These are phyloP conservation scores for Beauveria caledonica DNA, from an alignment of 2,329 filamentous ascomycete genomes.

Conservation along the genomic window DNA sequence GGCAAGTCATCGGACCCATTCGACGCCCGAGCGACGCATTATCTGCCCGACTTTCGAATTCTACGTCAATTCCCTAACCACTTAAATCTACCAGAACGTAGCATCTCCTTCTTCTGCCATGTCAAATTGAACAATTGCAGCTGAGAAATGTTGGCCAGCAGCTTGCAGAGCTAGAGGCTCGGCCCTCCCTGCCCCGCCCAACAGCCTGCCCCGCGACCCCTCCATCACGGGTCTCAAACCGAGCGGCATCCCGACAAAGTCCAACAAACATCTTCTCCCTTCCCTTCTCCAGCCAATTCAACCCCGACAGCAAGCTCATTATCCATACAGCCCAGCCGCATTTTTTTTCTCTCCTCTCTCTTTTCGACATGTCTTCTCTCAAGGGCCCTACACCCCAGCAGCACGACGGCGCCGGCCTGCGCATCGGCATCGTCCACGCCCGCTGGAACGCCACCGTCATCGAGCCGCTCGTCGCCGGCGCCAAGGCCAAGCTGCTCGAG, in stretches of 20 bases:
- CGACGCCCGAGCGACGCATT: neutral
- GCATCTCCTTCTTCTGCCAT: neutral
- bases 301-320: neutral
- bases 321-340: neutral
- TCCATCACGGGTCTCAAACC: neutral
- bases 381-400: conserved; percentile 50
- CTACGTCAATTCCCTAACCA: neutral
- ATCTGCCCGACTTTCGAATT: neutral
- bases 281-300: neutral
- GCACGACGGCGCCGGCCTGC: conserved; percentile 63
- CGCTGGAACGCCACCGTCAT: conserved; percentile 92
- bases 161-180: neutral
- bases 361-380: conserved; percentile 38
- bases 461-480: conserved; percentile 71
- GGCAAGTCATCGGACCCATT: neutral
- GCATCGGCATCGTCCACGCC: conserved; percentile 91
- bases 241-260: neutral
- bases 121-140: neutral
- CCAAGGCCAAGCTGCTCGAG: conserved; percentile 66
- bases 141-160: neutral
- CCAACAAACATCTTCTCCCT: neutral
- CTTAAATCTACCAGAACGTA: neutral
- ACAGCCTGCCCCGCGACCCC: conserved; percentile 5
- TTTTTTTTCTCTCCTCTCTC: neutral
- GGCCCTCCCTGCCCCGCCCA: neutral